A percentile compares a stretch with the other conserved stretches of the same genome.
Evolutionary conservation across 2,329 filamentous ascomycete species (phyloP).

Genomic region (Alternaria rosae): DNA sequence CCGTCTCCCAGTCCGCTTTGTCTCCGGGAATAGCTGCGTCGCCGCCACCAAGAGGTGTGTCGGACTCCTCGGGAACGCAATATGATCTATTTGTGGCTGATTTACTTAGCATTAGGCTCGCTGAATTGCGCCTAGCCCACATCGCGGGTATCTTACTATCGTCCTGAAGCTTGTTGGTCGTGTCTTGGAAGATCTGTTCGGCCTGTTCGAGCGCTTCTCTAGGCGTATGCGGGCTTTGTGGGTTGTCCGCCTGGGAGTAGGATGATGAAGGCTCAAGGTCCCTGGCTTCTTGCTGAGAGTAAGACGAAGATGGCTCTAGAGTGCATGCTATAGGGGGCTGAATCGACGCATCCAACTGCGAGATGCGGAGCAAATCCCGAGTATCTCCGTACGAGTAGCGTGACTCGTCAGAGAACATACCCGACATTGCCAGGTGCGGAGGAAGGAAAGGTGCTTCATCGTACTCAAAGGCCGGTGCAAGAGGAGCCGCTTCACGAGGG

Average conservation of each 20-base stretch:
- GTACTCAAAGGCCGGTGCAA: slow-evolving; percentile 38
- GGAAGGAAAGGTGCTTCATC: slow-evolving; percentile 13
- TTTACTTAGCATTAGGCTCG: slow-evolving; percentile 32
- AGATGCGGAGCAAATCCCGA: slow-evolving; percentile 38
- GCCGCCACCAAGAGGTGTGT: slow-evolving; percentile 3
- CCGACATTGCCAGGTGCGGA: slow-evolving; percentile 23
- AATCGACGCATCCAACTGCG: slow-evolving; percentile 14
- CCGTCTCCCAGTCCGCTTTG: slow-evolving; percentile 47
- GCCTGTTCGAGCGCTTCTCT: slow-evolving; percentile 40
- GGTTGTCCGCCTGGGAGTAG: slow-evolving; percentile 33
- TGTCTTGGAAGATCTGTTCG: slow-evolving; percentile 39
- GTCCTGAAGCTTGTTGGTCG: slow-evolving; percentile 4
- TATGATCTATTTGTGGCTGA: slow-evolving; percentile 8
- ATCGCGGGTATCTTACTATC: slow-evolving; percentile 39
- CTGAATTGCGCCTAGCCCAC: slow-evolving; percentile 41
- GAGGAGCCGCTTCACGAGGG: slow-evolving; percentile 33
- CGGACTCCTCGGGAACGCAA: slow-evolving; percentile 5
- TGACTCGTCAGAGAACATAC: slow-evolving; percentile 34
- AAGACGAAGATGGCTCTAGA: slow-evolving; percentile 34
- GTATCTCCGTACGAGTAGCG: slow-evolving; percentile 49
- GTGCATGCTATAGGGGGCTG: background rate
- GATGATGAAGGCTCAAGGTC: slow-evolving; percentile 34
- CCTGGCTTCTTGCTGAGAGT: slow-evolving; percentile 24
- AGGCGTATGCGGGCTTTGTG: slow-evolving; percentile 23
- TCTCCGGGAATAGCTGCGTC: slow-evolving; percentile 21